Conservation (phyloP, 139 green algal species). For the Chlamydomonas sphaeroides region DNA sequence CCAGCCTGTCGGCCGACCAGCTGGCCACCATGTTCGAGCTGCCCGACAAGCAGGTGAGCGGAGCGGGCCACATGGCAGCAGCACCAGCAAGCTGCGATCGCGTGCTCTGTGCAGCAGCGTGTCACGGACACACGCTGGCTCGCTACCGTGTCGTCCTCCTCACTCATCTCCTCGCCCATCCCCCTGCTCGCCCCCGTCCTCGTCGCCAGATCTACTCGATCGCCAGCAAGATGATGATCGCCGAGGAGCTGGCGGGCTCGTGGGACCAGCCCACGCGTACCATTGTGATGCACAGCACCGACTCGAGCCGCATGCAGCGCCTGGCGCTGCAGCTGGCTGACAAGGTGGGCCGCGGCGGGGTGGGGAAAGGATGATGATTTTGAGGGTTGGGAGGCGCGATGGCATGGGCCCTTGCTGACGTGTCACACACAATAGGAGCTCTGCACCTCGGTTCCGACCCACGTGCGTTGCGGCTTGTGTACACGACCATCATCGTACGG, state of each 20-base stretch:
- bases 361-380: too few species aligned
- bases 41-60: conserved; percentile 70
- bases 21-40: conserved; percentile 93
- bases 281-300: conserved; percentile 91
- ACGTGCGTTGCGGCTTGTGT: too few species aligned
- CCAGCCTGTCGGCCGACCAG: conserved; percentile 84
- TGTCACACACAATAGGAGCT: too few species aligned
- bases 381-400: too few species aligned
- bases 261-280: conserved; percentile 95
- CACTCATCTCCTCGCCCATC: background rate
- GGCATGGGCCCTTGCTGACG: too few species aligned
- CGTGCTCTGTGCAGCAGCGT: too few species aligned
- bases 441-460: too few species aligned
- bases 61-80: background rate
- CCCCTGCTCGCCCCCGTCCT: background rate
- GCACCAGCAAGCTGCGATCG: too few species aligned
- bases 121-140: too few species aligned
- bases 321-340: conserved; percentile 83
- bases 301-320: conserved; percentile 84
- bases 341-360: conserved; percentile 61
- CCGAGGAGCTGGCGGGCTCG: conserved; percentile 86
- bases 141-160: too few species aligned
- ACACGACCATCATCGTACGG: too few species aligned
- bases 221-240: conserved; percentile 91
- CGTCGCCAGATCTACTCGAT: conserved; percentile 61